These are phyloP conservation scores for Sphaerulina populicola DNA, from an alignment of 2,329 filamentous ascomycete genomes.

Conservation along the genomic window DNA sequence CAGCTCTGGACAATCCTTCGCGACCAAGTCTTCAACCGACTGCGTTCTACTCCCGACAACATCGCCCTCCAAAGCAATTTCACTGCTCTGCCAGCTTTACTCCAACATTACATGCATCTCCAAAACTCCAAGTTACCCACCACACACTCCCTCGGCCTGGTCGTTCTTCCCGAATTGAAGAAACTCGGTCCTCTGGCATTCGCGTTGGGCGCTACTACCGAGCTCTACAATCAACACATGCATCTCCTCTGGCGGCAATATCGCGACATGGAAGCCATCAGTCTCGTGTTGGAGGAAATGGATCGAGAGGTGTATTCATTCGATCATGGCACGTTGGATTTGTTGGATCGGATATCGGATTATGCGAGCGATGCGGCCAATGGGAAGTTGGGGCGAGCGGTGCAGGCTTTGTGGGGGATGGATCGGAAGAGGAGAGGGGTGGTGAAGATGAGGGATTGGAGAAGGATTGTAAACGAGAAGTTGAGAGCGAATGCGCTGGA, in stretches of 20 bases:
- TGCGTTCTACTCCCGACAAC: neutral
- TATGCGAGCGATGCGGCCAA: slow-evolving; percentile 23
- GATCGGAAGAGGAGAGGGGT: slow-evolving; percentile 31
- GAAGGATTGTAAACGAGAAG: slow-evolving; percentile 1
- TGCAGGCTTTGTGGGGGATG: slow-evolving; percentile 31
- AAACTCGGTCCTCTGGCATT: slow-evolving; percentile 60
- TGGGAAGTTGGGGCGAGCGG: slow-evolving; percentile 18
- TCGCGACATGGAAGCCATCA: slow-evolving; percentile 49
- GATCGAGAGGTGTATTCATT: slow-evolving; percentile 53
- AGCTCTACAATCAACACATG: slow-evolving; percentile 61
- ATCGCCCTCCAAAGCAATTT: slow-evolving; percentile 1
- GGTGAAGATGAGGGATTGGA: slow-evolving; percentile 21
- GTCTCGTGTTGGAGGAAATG: slow-evolving; percentile 58
- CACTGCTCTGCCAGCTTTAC: slow-evolving; percentile 15
- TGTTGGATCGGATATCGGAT: slow-evolving; percentile 34
- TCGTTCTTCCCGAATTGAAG: slow-evolving; percentile 59
- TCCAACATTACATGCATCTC: slow-evolving; percentile 19
- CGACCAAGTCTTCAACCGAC: slow-evolving; percentile 52
- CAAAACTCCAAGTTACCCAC: slow-evolving; percentile 49
- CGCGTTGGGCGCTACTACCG: slow-evolving; percentile 61
- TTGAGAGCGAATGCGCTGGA: slow-evolving; percentile 5
- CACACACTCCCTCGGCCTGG: slow-evolving; percentile 50
- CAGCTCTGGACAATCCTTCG: slow-evolving; percentile 62
- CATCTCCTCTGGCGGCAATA: slow-evolving; percentile 54
- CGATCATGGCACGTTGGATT: slow-evolving; percentile 41